These are phyloP conservation scores for Exophiala xenobiotica DNA, from an alignment of 2,329 filamentous ascomycete genomes.

Conservation along the genomic window DNA sequence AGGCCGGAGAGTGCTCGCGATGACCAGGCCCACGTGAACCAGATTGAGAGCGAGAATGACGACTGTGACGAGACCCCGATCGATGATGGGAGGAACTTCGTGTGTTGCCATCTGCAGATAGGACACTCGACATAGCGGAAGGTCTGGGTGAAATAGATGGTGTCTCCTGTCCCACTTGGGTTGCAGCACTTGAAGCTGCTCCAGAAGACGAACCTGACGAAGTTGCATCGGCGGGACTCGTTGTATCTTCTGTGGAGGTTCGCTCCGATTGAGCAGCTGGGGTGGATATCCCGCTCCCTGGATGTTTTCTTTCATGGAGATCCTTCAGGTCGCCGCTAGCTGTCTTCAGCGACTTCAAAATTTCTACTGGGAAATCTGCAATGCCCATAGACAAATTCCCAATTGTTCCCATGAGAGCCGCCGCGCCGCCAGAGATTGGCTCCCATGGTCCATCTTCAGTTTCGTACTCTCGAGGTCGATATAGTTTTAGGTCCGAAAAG, in stretches of 20 bases:
- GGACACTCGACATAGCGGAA: slow-evolving; percentile 17
- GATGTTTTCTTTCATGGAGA: slow-evolving; percentile 21
- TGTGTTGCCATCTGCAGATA: slow-evolving; percentile 18
- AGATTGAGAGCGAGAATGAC: slow-evolving; percentile 29
- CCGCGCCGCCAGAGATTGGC: slow-evolving; percentile 73
- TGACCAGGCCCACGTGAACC: slow-evolving; percentile 12
- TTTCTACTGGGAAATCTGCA: slow-evolving; percentile 65
- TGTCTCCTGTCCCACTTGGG: neutral
- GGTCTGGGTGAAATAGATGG: slow-evolving; percentile 16
- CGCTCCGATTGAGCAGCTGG: slow-evolving; percentile 4
- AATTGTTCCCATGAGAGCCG: slow-evolving; percentile 78
- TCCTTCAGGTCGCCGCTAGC: slow-evolving; percentile 28
- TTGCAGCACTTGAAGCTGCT: neutral
- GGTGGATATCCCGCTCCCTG: slow-evolving; percentile 11
- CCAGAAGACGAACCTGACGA: slow-evolving; percentile 2
- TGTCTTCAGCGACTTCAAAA: slow-evolving; percentile 45
- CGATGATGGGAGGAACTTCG: slow-evolving; percentile 11
- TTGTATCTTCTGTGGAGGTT: slow-evolving; percentile 10
- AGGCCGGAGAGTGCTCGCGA: slow-evolving; percentile 16
- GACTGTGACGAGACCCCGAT: slow-evolving; percentile 14
- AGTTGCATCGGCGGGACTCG: neutral
- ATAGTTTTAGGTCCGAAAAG: slow-evolving; percentile 69
- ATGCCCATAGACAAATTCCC: slow-evolving; percentile 78
- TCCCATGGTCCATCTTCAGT: slow-evolving; percentile 77
- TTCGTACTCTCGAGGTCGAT: slow-evolving; percentile 65